phyloP scores from a whole-genome alignment of 139 green algal species.

The Ettlia oleoabundans region DNA sequence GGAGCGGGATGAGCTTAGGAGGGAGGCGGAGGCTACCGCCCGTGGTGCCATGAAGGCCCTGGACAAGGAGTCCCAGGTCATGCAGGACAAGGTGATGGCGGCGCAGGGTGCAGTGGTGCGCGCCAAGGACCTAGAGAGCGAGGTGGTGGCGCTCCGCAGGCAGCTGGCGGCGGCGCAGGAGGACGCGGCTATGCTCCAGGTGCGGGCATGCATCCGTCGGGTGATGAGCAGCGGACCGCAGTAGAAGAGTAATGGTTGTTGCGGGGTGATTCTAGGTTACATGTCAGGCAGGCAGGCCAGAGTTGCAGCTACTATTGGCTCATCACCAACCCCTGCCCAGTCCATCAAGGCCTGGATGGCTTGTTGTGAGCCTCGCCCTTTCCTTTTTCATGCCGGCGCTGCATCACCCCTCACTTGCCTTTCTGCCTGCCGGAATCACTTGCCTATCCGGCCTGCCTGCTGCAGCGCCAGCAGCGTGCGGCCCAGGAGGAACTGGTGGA shows the following conservation, averaged over 20 bases:
- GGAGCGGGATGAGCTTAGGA: slow-evolving; percentile 7
- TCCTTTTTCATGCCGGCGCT: no score
- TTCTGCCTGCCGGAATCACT: neutral
- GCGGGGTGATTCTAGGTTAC: neutral
- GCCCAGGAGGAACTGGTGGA: slow-evolving; percentile 16
- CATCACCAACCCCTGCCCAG: no score
- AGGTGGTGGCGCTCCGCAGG: neutral
- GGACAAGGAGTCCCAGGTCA: slow-evolving; percentile 44
- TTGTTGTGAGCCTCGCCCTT: neutral
- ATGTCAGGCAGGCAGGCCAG: neutral
- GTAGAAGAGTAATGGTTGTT: no score
- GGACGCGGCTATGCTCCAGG: slow-evolving; percentile 1
- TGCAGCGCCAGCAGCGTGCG: slow-evolving; percentile 24
- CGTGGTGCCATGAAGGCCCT: slow-evolving; percentile 26
- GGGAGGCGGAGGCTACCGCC: neutral
- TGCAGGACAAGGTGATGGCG: slow-evolving; percentile 16
- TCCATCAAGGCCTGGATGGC: neutral
- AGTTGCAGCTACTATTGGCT: no score
- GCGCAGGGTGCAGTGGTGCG: neutral
- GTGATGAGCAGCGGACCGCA: no score
- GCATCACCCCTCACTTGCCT: neutral
- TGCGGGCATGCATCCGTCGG: neutral
- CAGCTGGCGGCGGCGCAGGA: neutral
- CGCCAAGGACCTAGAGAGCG: neutral
- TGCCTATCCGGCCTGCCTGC: neutral